These are phyloP conservation scores for Platanthera guangdongensis DNA, from an alignment of 106 monocot genomes.

Conservation along the genomic window DNA sequence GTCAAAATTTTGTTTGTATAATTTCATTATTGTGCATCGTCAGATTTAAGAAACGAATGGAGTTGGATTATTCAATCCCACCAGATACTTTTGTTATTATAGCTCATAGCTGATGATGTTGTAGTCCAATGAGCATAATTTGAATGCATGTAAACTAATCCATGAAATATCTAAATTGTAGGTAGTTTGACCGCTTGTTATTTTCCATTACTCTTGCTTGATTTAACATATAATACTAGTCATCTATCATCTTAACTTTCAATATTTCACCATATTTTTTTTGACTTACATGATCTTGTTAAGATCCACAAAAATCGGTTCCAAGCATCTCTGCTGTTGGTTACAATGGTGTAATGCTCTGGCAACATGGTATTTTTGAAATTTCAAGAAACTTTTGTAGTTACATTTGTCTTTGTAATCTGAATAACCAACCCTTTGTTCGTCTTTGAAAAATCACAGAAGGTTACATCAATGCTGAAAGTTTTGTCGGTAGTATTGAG, in stretches of 20 bases:
- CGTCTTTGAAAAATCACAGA: constrained; percentile 30
- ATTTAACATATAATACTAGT: background rate
- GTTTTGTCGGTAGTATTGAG: constrained; percentile 51
- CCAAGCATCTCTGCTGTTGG: constrained; percentile 78
- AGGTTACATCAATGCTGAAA: constrained; percentile 50
- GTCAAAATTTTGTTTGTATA: background rate
- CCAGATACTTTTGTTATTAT: background rate
- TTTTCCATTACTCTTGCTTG: background rate
- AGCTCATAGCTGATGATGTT: background rate
- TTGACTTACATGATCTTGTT: constrained; percentile 33
- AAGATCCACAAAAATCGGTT: constrained; percentile 68
- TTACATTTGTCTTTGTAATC: background rate
- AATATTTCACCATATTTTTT: constrained; percentile 3
- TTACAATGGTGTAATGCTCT: constrained; percentile 67
- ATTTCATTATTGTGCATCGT: background rate
- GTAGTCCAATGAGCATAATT: background rate
- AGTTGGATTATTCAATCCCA: background rate
- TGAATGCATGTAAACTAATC: background rate
- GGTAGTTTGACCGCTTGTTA: background rate
- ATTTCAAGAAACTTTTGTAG: constrained; percentile 1
- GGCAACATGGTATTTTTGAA: constrained; percentile 61
- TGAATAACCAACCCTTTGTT: background rate
- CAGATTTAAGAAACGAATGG: background rate
- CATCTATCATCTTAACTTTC: background rate
- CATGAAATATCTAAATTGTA: background rate